Evolutionary conservation across 2,329 filamentous ascomycete genomes (phyloP).

Genomic region (Hortaea werneckii): DNA sequence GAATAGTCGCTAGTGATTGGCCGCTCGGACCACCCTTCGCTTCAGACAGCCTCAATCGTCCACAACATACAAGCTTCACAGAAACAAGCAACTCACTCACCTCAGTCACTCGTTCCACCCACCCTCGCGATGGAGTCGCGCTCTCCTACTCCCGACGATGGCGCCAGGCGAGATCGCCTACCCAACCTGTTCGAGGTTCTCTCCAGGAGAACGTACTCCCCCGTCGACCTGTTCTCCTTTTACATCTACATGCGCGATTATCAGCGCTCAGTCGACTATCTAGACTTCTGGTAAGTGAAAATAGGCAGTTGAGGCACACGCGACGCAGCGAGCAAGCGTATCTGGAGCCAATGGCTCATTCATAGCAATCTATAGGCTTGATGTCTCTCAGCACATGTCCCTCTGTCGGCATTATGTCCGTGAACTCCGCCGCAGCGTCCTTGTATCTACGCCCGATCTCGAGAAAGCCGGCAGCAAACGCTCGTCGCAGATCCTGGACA

Average conservation of each 20-base stretch:
- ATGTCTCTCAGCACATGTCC: constrained; percentile 98
- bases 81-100: too few species aligned
- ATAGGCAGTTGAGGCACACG: too few species aligned
- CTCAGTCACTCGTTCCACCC: too few species aligned
- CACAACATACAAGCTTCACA: too few species aligned
- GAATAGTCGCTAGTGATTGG: too few species aligned
- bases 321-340: too few species aligned
- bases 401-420: constrained; percentile 95
- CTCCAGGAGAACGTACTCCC: constrained; percentile 84
- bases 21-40: too few species aligned
- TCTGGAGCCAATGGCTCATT: constrained; percentile 43
- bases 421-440: constrained; percentile 82
- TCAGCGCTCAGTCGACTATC: constrained; percentile 92
- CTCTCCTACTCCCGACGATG: constrained; percentile 19
- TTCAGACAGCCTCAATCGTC: too few species aligned
- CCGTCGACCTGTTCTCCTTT: constrained; percentile 95
- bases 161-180: constrained; percentile 59
- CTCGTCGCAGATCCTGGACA: constrained; percentile 71
- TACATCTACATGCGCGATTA: constrained; percentile 99
- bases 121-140: constrained; percentile 6
- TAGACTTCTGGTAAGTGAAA: constrained; percentile 81
- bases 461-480: constrained; percentile 70
- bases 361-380: constrained; percentile 59
- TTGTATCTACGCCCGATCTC: constrained; percentile 84
- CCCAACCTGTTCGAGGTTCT: constrained; percentile 94